These are phyloP conservation scores for Ogataea nakhonphanomensis DNA, from an alignment of 805 yeast species.

Conservation along the genomic window DNA sequence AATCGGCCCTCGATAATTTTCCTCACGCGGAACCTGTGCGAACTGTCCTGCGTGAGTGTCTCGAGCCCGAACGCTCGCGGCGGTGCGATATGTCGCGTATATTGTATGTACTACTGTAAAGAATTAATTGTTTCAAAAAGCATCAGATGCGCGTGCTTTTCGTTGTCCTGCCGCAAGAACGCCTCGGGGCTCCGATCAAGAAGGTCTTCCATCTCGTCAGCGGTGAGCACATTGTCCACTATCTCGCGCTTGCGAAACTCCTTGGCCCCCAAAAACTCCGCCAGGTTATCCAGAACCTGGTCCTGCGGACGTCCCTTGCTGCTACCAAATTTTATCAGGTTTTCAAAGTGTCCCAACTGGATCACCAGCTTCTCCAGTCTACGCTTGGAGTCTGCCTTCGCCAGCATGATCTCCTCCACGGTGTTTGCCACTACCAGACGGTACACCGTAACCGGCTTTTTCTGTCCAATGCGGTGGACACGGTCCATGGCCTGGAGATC, in stretches of 20 bases:
- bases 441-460: constrained; percentile 75
- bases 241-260: constrained; percentile 25
- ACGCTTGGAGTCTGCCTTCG: constrained; percentile 77
- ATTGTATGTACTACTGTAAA: constrained; percentile 21
- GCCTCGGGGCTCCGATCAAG: constrained; percentile 46
- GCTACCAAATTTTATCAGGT: constrained; percentile 24
- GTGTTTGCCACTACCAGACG: constrained; percentile 76
- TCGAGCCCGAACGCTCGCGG: constrained; percentile 46
- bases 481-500: constrained; percentile 96
- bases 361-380: constrained; percentile 73
- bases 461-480: constrained; percentile 91
- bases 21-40: not conserved
- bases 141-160: constrained; percentile 25
- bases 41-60: constrained; percentile 48
- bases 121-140: constrained; percentile 37
- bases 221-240: constrained; percentile 30
- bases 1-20: constrained; percentile 23
- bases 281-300: constrained; percentile 34
- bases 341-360: constrained; percentile 57
- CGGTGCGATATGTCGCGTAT: constrained; percentile 12
- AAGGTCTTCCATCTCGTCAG: constrained; percentile 46
- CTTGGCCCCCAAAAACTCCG: constrained; percentile 38
- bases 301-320: constrained; percentile 13
- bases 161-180: constrained; percentile 26
- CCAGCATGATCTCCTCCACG: constrained; percentile 76